Base-by-base conservation (phyloP, 2,329 filamentous ascomycete genomes). In the Colletotrichum sp. region DNA sequence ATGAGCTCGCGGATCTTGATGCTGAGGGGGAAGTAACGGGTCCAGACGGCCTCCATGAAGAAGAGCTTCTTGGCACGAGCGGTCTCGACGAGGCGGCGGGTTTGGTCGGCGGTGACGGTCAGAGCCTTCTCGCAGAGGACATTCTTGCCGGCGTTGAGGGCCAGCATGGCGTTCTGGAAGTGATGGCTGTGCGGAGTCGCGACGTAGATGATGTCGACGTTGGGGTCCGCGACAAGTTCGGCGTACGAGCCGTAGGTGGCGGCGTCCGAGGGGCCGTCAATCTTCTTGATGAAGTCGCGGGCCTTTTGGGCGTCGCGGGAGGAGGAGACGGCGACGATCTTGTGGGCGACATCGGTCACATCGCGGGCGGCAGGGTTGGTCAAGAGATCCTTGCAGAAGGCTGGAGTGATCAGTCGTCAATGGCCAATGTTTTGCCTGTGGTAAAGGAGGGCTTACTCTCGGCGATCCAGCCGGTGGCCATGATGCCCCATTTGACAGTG, bases 151-250 rank as follows among this genome's bases (percentile, higher is more conserved):
- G 94, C 94, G 79, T 95, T 91, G 52, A 98, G 89, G 59, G 93
- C 94, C n/a, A 98, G 90, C 91, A 96, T 95, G 78, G 92, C 91
- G 86, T 98, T 96, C 84, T 98, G 95, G 87, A 96, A 98, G 87
- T 98, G 96, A 84, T 98, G 96, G 80, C 94, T 96, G 87, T 98
- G 96, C 19, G 96, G 96, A 6, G 96, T 98, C 29, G 95, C 95
- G 72, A 98, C 92, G 85, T 98, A 98, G 86, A 98, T 86, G 80
- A 98, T 95, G 84, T 98, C 95, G 79, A 98, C 91, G 80, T 95
- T 90, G 8, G 93, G 87, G 83, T 98, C 95, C 67, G 91, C 90
- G 30, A 96, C 95, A 32, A 98, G 90, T 83, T 96, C 94, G 77
- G 93, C 90, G 85, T 98, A 98, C 13, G 93, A 95, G 75, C 94